Evolutionary conservation across 441 rosid species (phyloP).

Genomic region (Syzygium malaccense): DNA sequence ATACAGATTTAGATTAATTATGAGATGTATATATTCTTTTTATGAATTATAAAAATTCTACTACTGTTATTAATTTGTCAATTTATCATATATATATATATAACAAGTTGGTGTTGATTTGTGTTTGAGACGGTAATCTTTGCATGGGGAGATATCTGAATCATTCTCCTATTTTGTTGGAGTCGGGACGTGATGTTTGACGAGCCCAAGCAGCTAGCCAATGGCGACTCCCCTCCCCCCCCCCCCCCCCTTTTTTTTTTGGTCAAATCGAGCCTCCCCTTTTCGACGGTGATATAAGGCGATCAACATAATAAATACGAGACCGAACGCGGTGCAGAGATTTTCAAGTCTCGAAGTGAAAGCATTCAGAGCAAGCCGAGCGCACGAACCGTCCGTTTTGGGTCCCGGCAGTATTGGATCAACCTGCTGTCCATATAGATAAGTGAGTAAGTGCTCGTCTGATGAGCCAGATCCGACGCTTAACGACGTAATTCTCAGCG

Average conservation of each 20-base stretch:
- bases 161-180: not conserved
- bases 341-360: not conserved
- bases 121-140: not conserved
- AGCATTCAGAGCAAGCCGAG: not conserved
- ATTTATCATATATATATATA: not conserved
- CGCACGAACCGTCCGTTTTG: not conserved
- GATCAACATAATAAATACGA: not conserved
- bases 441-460: not conserved
- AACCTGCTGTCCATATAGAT: not conserved
- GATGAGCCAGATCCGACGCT: not conserved
- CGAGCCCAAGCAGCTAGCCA: not conserved
- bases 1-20: not conserved
- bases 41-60: not conserved
- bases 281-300: not conserved
- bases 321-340: not conserved
- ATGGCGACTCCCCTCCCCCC: not conserved
- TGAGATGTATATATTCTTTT: not conserved
- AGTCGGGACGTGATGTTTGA: not conserved
- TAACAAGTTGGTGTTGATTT: not conserved
- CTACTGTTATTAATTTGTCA: not conserved
- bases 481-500: not conserved
- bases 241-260: too few species aligned
- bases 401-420: not conserved
- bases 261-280: not conserved
- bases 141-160: fast-evolving